A percentile compares a stretch with the other conserved stretches of the same genome.
Evolutionary conservation across 352 stramenopile genomes (phyloP).

Genomic region (Phytophthora ramorum): DNA sequence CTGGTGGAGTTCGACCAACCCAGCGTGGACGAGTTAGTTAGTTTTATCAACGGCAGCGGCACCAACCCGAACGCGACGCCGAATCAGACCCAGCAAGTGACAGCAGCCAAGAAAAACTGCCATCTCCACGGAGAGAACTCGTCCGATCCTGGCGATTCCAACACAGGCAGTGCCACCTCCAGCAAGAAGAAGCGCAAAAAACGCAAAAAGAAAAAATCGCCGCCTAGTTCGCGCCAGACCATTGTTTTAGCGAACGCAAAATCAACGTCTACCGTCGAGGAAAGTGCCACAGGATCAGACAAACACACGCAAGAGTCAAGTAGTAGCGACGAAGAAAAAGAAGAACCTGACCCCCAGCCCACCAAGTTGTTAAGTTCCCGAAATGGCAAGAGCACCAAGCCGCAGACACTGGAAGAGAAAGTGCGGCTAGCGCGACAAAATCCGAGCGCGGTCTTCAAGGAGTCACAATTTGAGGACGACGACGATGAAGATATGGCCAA

Average conservation of each 20-base stretch:
- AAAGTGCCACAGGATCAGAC: conserved; percentile 1
- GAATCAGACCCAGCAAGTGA: conserved; percentile 30
- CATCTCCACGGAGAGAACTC: conserved; percentile 35
- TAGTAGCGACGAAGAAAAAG: conserved; percentile 39
- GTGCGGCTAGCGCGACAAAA: conserved; percentile 73
- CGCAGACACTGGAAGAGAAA: conserved; percentile 59
- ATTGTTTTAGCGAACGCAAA: conserved; percentile 21
- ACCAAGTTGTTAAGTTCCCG: conserved; percentile 11
- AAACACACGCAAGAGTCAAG: conserved; percentile 28
- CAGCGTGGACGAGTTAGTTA: conserved; percentile 82
- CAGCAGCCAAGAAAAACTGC: conserved; percentile 34
- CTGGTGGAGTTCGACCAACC: conserved; percentile 85
- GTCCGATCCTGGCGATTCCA: conserved; percentile 35
- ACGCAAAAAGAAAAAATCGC: conserved; percentile 76
- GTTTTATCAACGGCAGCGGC: conserved; percentile 78
- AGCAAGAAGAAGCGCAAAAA: conserved; percentile 80
- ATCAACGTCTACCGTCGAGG: conserved; percentile 7
- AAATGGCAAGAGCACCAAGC: conserved; percentile 21
- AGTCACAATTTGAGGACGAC: conserved; percentile 86
- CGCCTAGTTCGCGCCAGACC: conserved; percentile 24
- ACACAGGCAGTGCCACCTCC: conserved; percentile 20
- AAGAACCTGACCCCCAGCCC: conserved; percentile 17
- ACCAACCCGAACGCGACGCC: conserved; percentile 29
- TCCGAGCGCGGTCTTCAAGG: conserved; percentile 78
- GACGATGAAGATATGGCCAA: conserved; percentile 78